Conservation (phyloP, 164 flowering plant genomes). For the Hamamelis virginiana region DNA sequence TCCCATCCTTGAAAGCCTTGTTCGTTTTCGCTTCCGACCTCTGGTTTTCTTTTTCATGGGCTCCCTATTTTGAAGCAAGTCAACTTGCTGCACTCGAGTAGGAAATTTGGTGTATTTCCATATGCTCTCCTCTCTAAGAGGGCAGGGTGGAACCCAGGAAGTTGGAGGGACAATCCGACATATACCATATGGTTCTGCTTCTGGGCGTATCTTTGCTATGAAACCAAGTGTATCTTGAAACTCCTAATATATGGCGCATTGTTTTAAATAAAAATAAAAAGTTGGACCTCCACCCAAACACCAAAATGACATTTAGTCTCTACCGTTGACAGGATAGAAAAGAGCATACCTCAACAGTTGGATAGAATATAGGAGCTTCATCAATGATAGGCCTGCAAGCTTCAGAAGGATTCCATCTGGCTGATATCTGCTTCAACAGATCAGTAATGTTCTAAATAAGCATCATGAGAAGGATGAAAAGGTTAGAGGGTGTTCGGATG, state of each 20-base stretch:
- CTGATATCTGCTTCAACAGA: constrained; percentile 44
- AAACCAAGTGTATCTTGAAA: constrained; percentile 77
- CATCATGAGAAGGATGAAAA: background rate
- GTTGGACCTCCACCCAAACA: background rate
- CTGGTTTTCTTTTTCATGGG: constrained; percentile 61
- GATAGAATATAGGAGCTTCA: constrained; percentile 86
- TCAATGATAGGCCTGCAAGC: constrained; percentile 65
- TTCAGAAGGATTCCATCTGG: constrained; percentile 72
- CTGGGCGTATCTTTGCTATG: constrained; percentile 57
- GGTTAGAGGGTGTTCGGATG: too few species aligned
- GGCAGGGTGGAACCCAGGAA: constrained; percentile 82
- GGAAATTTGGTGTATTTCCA: constrained; percentile 70
- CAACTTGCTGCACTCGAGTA: constrained; percentile 70
- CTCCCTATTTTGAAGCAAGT: constrained; percentile 85
- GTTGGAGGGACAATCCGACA: constrained; percentile 88
- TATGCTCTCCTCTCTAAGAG: constrained; percentile 47
- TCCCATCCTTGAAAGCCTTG: constrained; percentile 48
- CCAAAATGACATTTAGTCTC: background rate
- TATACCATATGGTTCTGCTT: constrained; percentile 80
- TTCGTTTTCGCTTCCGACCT: constrained; percentile 61
- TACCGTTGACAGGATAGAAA: background rate
- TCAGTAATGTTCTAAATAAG: background rate
- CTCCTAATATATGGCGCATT: constrained; percentile 40
- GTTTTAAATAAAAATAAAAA: background rate
- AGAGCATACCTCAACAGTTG: constrained; percentile 59